Base-by-base conservation (phyloP, 2,329 filamentous ascomycete species). In the Gaeumannomyces sp. region DNA sequence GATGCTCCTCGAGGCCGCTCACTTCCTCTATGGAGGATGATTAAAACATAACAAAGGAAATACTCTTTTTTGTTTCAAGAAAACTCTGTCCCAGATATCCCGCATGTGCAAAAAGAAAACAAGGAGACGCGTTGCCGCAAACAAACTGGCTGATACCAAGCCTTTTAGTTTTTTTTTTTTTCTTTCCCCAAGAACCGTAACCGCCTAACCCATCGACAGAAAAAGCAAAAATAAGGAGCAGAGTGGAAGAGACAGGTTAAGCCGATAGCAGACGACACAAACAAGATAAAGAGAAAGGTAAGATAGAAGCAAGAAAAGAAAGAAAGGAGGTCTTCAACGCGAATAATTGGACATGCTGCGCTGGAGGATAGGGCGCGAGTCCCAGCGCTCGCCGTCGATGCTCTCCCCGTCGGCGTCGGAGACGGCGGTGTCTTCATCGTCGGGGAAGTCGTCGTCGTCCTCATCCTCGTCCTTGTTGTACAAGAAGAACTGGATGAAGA, bases 401-500 rank as follows among this genome's bases (percentile, higher is more conserved):
- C 71, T 73, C 50, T 68, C 67, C 25, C 70, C 71, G 19, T 71
- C 73, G n/a, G 69, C 70, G 19, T 71, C 69, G 60, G 6, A 59
- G 25, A 38, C 69, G 14, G 69, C 67, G n/a, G 70, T 67, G 60
- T 71, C 71, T 11, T 70, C 69, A n/a, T 70, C 68, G 59, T 59
- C 31, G 8, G 25, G 50, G n/a, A 29, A 56, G 31, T 64, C 65
- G 53, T 64, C 62, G 14, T 35, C 65, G n/a, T 66, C 65, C 19
- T 56, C 64, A n/a, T 53, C 45, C 35, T 59, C 66, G 25, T 66
- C 66, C 65, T 78, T 78, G 69, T 81, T 83, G 75, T 98, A 98
- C 72, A 96, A 75, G 74, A 96, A 97, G 74, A 96, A 97, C 76
- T 98, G 94, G 14, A 86, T 85, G 76, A 79, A 97, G 3, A 98